These are phyloP conservation scores for Maudiozyma humilis DNA, from an alignment of 1,139 yeast species.

Conservation along the genomic window DNA sequence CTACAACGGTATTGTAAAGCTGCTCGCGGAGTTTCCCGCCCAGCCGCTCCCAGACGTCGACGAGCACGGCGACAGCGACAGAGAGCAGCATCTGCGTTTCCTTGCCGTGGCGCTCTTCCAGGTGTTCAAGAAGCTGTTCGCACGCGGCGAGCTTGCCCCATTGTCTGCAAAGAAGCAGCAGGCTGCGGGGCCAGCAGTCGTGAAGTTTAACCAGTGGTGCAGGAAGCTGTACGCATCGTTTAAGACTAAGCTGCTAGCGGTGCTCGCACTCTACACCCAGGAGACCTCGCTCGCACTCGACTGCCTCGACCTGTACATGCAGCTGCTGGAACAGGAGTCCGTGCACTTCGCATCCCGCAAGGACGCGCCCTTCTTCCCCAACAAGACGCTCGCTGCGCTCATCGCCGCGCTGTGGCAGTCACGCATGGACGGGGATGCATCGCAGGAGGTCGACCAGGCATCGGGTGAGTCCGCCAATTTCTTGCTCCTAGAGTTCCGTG, in stretches of 20 bases:
- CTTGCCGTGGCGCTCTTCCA: conserved; percentile 47
- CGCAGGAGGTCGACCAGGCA: conserved; percentile 37
- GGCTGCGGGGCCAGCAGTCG: conserved; percentile 37
- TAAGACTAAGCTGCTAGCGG: conserved; percentile 39
- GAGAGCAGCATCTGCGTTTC: conserved; percentile 34
- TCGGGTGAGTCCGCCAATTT: conserved; percentile 40
- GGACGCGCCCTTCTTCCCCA: conserved; percentile 56
- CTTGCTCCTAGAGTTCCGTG: conserved; percentile 51
- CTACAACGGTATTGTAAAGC: conserved; percentile 23
- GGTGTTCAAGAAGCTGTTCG: conserved; percentile 50
- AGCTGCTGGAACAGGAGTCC: conserved; percentile 55
- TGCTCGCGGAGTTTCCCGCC: conserved; percentile 14
- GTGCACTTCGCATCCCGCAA: conserved; percentile 42
- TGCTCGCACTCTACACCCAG: conserved; percentile 34
- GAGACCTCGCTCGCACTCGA: conserved; percentile 43
- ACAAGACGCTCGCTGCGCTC: conserved; percentile 43
- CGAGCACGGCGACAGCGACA: neutral
- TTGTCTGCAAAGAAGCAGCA: conserved; percentile 27
- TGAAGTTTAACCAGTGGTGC: conserved; percentile 54
- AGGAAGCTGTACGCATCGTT: conserved; percentile 50
- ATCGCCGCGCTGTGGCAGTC: conserved; percentile 39
- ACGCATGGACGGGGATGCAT: conserved; percentile 34
- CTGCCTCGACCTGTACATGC: conserved; percentile 54
- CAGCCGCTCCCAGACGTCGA: conserved; percentile 8
- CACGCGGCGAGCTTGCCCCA: conserved; percentile 39